phyloP scores from a whole-genome alignment of 768 basidiomycete species.

The Tulasnella calospora region DNA sequence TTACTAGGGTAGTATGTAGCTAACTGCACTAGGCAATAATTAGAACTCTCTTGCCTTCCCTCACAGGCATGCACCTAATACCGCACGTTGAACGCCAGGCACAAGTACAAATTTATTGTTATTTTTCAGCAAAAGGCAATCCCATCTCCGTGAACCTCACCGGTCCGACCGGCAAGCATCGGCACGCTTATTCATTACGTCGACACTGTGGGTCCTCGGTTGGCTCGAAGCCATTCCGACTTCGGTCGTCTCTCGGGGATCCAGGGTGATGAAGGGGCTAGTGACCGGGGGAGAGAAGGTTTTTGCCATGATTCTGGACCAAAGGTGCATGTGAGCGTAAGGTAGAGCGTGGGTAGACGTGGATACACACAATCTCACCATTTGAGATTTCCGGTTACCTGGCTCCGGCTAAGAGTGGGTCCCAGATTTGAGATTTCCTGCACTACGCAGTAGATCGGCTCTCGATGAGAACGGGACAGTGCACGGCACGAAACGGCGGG shows the following conservation, averaged over 20 bases:
- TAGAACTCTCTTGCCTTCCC: neutral
- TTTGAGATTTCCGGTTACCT: neutral
- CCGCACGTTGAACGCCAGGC: neutral
- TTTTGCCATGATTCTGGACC: neutral
- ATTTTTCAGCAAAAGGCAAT: neutral
- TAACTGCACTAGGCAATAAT: neutral
- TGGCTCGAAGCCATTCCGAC: neutral
- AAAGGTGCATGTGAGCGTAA: neutral
- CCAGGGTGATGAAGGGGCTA: neutral
- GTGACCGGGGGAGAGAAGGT: neutral
- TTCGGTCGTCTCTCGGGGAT: neutral
- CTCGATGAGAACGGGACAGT: neutral
- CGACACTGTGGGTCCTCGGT: neutral
- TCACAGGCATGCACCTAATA: neutral
- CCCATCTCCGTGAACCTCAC: neutral
- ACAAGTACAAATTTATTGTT: neutral
- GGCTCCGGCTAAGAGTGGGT: neutral
- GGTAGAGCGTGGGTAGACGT: neutral
- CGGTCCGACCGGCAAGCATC: neutral
- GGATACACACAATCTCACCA: neutral
- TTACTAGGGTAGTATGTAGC: neutral
- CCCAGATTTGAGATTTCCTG: neutral
- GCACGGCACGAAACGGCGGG: neutral
- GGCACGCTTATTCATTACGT: neutral
- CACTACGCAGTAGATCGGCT: constrained; percentile 4